Conservation (phyloP, 768 basidiomycete genomes). For the Mycena rebaudengoi region DNA sequence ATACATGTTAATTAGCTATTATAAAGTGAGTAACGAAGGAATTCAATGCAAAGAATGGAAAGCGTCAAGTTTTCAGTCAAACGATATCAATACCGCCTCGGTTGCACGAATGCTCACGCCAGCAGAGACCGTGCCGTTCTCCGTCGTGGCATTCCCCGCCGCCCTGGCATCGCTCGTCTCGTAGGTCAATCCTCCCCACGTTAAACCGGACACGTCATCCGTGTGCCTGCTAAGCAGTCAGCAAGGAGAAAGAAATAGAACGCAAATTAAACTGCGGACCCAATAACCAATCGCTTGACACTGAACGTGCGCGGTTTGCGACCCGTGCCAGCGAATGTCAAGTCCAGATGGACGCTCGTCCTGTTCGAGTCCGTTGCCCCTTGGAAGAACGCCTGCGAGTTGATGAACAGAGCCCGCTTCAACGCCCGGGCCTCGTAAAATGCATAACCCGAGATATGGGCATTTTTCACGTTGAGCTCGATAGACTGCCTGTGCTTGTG, state of each 20-base stretch:
- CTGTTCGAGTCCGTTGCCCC: conserved; percentile 46
- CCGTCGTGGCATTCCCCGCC: conserved; percentile 42
- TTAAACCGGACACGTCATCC: conserved; percentile 58
- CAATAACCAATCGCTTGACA: conserved; percentile 60
- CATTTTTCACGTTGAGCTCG: conserved; percentile 58
- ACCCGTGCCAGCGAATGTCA: conserved; percentile 44
- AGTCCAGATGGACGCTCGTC: conserved; percentile 49
- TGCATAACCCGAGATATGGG: conserved; percentile 66
- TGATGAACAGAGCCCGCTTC: conserved; percentile 64
- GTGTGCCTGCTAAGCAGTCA: conserved; percentile 46
- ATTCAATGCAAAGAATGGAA: background rate
- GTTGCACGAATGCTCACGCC: conserved; percentile 59
- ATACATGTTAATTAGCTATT: too few species aligned
- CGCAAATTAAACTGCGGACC: conserved; percentile 45
- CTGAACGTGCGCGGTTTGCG: conserved; percentile 39
- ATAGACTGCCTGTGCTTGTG: conserved; percentile 49
- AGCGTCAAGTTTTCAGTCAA: conserved; percentile 23
- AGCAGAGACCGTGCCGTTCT: conserved; percentile 37
- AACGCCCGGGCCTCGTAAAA: conserved; percentile 59
- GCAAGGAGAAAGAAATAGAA: background rate
- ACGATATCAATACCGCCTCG: conserved; percentile 54
- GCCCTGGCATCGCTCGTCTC: conserved; percentile 57
- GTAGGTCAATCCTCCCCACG: conserved; percentile 67
- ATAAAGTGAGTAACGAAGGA: too few species aligned
- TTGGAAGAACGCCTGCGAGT: conserved; percentile 59